Percentiles rank a stretch among this genome's conserved stretches.
phyloP scores from a whole-genome alignment of 306 rosid species.

The Cucumis cinereus region DNA sequence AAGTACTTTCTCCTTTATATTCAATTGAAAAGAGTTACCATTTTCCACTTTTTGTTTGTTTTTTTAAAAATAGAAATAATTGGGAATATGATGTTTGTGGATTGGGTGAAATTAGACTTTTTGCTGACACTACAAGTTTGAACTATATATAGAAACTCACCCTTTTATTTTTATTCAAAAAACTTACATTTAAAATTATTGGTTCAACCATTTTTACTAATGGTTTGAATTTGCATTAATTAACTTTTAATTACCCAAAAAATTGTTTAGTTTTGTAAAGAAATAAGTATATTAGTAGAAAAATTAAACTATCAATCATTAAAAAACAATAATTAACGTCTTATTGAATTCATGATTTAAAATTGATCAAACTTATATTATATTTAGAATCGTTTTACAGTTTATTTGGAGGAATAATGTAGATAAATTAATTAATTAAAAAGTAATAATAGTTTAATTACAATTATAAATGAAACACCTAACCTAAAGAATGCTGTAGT shows the following conservation, averaged over 20 bases:
- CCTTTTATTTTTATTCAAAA: background rate
- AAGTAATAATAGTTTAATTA: background rate
- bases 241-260: background rate
- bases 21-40: background rate
- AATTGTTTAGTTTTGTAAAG: background rate
- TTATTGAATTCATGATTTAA: no score
- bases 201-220: no score
- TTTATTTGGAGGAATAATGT: no score
- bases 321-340: no score
- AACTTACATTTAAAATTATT: no score
- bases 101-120: background rate
- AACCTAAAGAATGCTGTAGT: background rate
- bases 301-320: no score
- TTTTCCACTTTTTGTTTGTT: background rate
- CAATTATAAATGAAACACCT: background rate
- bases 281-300: no score
- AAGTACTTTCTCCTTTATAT: background rate
- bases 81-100: background rate
- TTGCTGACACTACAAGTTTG: background rate
- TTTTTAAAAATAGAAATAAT: no score
- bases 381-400: background rate
- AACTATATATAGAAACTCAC: background rate
- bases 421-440: background rate
- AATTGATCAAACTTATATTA: no score
- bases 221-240: background rate